Conservation (phyloP, 768 basidiomycete species). For the Ephemerocybe angulata region DNA sequence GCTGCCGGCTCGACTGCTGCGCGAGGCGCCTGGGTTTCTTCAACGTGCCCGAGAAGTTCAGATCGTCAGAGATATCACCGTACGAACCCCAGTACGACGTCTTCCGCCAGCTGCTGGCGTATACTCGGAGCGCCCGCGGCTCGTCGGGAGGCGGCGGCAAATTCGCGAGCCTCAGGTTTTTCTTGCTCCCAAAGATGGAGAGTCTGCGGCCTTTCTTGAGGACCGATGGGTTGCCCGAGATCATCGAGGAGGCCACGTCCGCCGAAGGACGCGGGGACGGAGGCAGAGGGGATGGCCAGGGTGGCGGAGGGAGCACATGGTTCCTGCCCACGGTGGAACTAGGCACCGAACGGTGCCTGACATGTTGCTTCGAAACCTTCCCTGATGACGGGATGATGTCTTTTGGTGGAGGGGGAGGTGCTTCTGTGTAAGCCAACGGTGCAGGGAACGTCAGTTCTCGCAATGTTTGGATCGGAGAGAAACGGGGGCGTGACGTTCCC, state of each 20-base stretch:
- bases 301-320: background rate
- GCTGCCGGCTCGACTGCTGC: slow-evolving; percentile 37
- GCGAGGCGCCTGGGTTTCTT: slow-evolving; percentile 25
- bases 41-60: background rate
- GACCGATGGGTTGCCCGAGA: slow-evolving; percentile 11
- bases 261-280: slow-evolving; percentile 22
- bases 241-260: slow-evolving; percentile 22
- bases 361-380: slow-evolving; percentile 14
- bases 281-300: slow-evolving; percentile 1
- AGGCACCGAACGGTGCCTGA: slow-evolving; percentile 19
- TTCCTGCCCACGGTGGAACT: slow-evolving; percentile 4
- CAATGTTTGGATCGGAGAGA: slow-evolving; percentile 27
- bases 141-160: slow-evolving; percentile 30
- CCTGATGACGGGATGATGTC: slow-evolving; percentile 3
- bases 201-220: slow-evolving; percentile 23
- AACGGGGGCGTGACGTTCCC: slow-evolving; percentile 18
- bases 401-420: slow-evolving; percentile 11
- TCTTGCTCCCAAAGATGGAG: slow-evolving; percentile 23
- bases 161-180: background rate
- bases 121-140: slow-evolving; percentile 27
- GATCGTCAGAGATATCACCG: slow-evolving; percentile 2
- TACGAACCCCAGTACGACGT: slow-evolving; percentile 16
- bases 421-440: slow-evolving; percentile 52
- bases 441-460: slow-evolving; percentile 73
- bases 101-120: slow-evolving; percentile 26